These are phyloP conservation scores for Globisporangium okanoganense DNA, from an alignment of 352 stramenopile genomes.

Conservation along the genomic window DNA sequence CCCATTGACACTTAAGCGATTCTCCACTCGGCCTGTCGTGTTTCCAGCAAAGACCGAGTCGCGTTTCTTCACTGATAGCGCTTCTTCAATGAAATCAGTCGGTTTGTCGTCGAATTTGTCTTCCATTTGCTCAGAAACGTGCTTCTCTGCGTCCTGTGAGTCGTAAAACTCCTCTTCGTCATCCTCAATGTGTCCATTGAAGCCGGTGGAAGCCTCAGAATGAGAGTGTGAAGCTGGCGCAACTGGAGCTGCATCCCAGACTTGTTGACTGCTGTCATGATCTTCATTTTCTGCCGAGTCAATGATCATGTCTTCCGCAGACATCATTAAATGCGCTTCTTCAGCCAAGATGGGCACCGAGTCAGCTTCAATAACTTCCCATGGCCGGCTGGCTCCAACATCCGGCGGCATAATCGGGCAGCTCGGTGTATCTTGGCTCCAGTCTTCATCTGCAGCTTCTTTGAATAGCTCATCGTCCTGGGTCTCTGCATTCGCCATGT, in stretches of 20 bases:
- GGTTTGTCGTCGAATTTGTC: neutral
- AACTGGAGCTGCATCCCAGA: neutral
- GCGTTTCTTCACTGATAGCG: neutral
- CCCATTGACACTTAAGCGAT: neutral
- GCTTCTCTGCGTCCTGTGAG: neutral
- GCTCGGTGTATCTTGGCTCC: neutral
- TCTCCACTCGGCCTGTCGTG: neutral
- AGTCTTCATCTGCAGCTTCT: neutral
- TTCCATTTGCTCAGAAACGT: neutral
- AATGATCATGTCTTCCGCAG: slow-evolving; percentile 5
- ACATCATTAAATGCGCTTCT: neutral
- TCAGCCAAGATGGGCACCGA: neutral
- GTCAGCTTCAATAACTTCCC: neutral
- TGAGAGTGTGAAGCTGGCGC: neutral
- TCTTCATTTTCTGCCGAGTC: slow-evolving; percentile 1
- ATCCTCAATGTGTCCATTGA: neutral
- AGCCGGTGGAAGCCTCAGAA: neutral
- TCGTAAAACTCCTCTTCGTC: neutral
- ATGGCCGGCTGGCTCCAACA: neutral
- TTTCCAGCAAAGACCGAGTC: neutral
- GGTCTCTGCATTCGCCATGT: neutral
- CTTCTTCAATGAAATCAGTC: neutral
- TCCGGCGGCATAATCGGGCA: neutral
- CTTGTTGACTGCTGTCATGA: neutral
- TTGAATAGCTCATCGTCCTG: neutral